These are phyloP conservation scores for Trichodelitschia bisporula DNA, from an alignment of 495 filamentous ascomycete species.

Conservation along the genomic window DNA sequence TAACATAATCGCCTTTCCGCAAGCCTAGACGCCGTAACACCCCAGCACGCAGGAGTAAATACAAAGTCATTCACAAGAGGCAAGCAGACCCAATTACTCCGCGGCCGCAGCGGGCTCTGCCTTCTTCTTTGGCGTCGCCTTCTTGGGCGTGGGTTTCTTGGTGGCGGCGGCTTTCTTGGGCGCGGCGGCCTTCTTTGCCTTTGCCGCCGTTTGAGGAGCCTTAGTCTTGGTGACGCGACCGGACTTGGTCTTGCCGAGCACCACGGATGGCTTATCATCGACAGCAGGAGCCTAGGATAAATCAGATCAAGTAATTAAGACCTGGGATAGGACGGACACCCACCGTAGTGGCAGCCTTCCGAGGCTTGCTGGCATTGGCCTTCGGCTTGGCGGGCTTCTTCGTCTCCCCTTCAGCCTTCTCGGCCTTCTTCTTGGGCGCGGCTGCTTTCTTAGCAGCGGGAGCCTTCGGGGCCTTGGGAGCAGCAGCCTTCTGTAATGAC, in stretches of 20 bases:
- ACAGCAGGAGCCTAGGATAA: constrained; percentile 28
- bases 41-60: neutral
- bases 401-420: constrained; percentile 22
- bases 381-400: constrained; percentile 25
- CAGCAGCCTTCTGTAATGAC: constrained; percentile 6
- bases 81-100: constrained; percentile 5
- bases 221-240: constrained; percentile 67
- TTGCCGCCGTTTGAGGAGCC: constrained; percentile 31
- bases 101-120: constrained; percentile 11
- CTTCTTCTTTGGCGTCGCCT: constrained; percentile 15
- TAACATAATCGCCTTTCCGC: too few species aligned
- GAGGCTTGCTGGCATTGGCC: constrained; percentile 19
- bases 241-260: constrained; percentile 71
- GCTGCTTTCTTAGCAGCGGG: constrained; percentile 25
- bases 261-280: constrained; percentile 46
- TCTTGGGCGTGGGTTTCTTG: constrained; percentile 27
- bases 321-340: constrained; percentile 3
- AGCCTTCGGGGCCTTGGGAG: constrained; percentile 18
- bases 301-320: constrained; percentile 1
- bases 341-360: constrained; percentile 16
- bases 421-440: constrained; percentile 8
- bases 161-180: constrained; percentile 28
- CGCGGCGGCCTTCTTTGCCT: constrained; percentile 31
- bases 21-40: constrained; percentile 5
- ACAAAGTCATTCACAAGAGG: neutral